Evolutionary conservation across 441 rosid genomes (phyloP), one percentile per base, ranked within the genome.

Genomic region (Jatropha podagrica): DNA sequence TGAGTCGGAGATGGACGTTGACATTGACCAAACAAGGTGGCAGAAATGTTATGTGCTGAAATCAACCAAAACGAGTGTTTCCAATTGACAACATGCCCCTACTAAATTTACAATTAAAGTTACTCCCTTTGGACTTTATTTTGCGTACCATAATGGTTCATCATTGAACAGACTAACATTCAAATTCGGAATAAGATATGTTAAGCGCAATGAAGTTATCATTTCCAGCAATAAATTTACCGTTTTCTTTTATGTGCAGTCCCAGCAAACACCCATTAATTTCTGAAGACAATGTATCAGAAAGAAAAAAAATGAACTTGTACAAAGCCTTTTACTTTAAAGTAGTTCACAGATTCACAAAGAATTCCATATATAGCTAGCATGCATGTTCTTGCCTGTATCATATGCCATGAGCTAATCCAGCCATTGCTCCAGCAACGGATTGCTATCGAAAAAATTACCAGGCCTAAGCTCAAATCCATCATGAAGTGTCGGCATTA

Each of bases 381-480:
- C 9, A 5, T 5, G 48, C 48, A 44, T 44, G 48, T 44, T 2
- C 48, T 44, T 44, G 38, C 7, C 44, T 17, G 27, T 1, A 7
- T 18, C 26, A 13, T 46, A n/a, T 27, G 15, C n/a, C 56, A 15
- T 13, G 56, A 17, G 56, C 14, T 54, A 74, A 49, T 80, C 32
- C 10, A 60, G 63, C 0, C 74, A 46, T 26, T 65, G 63, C 0
- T 76, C 52, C 20, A 82, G 73, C 73, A 88, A 65, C 17, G 90
- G 92, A 72, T 89, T 92, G 48, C 85, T 82, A 46, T 91, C 88
- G 26, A 89, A 92, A 71, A 92, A 92, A 68, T 88, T 89, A 1
- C 86, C 58, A 1, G 96, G 96, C 20, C 87, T 86, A 58, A 92
- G 91, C 83, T 87, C 87, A 78, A 89, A 92, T 5, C 92, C 86